Percentiles rank a stretch among this genome's conserved stretches.
phyloP scores from a whole-genome alignment of 257 asterid genomes.

The Craterostigma plantagineum region DNA sequence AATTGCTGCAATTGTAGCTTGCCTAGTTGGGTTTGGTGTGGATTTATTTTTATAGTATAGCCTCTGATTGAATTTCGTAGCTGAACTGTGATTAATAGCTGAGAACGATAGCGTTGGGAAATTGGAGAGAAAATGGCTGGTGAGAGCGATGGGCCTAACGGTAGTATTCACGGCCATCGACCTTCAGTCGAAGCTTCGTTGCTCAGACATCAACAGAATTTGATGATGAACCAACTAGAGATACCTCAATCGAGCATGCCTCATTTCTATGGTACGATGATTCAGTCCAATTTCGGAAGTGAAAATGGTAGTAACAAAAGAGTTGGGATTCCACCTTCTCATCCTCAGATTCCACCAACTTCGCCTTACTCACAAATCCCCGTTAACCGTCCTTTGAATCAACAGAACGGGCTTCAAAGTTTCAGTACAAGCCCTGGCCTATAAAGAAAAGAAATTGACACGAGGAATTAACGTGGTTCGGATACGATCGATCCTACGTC shows the following conservation, averaged over 20 bases:
- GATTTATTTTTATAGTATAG: too few species aligned
- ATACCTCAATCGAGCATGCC: constrained; percentile 42
- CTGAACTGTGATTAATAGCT: too few species aligned
- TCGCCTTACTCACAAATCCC: constrained; percentile 85
- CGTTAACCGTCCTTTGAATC: constrained; percentile 26
- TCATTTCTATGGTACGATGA: constrained; percentile 43
- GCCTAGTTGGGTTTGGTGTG: too few species aligned
- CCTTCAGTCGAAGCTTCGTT: constrained; percentile 57
- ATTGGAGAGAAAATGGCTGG: constrained; percentile 44
- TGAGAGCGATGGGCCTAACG: constrained; percentile 34
- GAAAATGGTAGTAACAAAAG: too few species aligned
- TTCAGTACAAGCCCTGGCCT: constrained; percentile 26
- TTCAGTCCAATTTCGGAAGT: constrained; percentile 29
- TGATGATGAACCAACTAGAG: constrained; percentile 37
- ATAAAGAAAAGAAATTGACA: too few species aligned
- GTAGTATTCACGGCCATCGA: constrained; percentile 45
- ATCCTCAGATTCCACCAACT: constrained; percentile 79
- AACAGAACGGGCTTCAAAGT: constrained; percentile 43
- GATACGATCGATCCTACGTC: too few species aligned
- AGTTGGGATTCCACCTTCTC: constrained; percentile 93
- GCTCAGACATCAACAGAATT: constrained; percentile 21
- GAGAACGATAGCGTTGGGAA: constrained; percentile 6
- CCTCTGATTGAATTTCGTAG: too few species aligned
- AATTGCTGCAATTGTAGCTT: too few species aligned
- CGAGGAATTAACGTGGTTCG: too few species aligned